A percentile compares a stretch with the other conserved stretches of the same genome.
These are phyloP conservation scores for Xerophyta viscosa DNA, from an alignment of 106 monocot genomes.

Conservation along the genomic window DNA sequence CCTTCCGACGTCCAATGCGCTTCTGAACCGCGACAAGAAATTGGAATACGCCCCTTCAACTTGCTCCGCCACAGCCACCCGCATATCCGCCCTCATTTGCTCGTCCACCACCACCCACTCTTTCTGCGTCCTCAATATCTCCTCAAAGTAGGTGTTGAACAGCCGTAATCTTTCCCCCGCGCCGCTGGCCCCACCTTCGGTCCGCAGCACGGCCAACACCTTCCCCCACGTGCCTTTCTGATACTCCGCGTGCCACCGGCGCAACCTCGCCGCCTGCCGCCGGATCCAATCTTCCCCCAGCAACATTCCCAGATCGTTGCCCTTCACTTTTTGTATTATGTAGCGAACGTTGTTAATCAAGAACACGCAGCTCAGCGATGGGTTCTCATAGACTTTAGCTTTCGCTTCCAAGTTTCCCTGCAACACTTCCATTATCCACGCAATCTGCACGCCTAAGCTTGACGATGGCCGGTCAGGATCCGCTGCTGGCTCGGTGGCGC, in stretches of 20 bases:
- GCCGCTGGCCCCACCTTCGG: background rate
- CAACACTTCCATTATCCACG: slow-evolving; percentile 75
- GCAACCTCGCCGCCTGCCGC: slow-evolving; percentile 12
- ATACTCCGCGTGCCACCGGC: slow-evolving; percentile 11
- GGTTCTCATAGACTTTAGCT: slow-evolving; percentile 46
- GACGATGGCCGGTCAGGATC: slow-evolving; percentile 42
- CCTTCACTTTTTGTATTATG: slow-evolving; percentile 53
- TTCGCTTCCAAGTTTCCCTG: slow-evolving; percentile 60
- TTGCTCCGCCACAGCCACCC: slow-evolving; percentile 7
- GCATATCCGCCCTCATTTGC: slow-evolving; percentile 29
- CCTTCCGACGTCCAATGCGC: slow-evolving; percentile 7
- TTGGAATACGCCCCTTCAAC: slow-evolving; percentile 40
- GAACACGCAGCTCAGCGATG: slow-evolving; percentile 48
- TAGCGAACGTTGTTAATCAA: slow-evolving; percentile 83
- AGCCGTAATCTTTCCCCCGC: slow-evolving; percentile 3
- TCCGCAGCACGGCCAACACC: slow-evolving; percentile 4
- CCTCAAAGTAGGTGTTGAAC: slow-evolving; percentile 35
- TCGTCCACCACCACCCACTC: slow-evolving; percentile 35
- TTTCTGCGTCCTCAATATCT: slow-evolving; percentile 12
- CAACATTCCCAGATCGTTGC: slow-evolving; percentile 12
- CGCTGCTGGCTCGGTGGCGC: background rate
- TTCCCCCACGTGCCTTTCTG: slow-evolving; percentile 9
- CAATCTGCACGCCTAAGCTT: slow-evolving; percentile 51
- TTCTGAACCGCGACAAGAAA: slow-evolving; percentile 21
- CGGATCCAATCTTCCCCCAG: slow-evolving; percentile 25